These are phyloP conservation scores for Cryptosporidium andersoni DNA, from an alignment of 169 alveolate species.

Conservation along the genomic window DNA sequence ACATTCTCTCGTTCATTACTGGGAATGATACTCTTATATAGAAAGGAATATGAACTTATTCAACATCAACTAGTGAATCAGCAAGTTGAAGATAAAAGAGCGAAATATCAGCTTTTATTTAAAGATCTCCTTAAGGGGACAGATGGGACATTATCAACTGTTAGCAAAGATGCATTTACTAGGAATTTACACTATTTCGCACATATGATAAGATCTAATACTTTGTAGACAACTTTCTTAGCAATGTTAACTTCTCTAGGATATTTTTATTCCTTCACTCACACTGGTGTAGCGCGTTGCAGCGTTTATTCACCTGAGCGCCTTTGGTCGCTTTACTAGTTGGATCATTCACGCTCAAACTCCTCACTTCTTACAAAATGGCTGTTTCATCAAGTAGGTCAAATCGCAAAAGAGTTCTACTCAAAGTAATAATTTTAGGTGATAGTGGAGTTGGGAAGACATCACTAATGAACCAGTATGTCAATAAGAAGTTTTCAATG, in stretches of 20 bases:
- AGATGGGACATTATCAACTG: constrained; percentile 62
- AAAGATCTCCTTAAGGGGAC: constrained; percentile 65
- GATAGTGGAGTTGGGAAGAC: constrained; percentile 99
- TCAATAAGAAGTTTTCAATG: constrained; percentile 92
- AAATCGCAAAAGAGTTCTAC: constrained; percentile 85
- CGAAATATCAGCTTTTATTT: constrained; percentile 73
- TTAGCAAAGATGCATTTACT: constrained; percentile 67
- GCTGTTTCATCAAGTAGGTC: constrained; percentile 64
- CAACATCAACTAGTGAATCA: constrained; percentile 80
- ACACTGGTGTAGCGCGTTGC: not conserved
- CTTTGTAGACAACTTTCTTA: constrained; percentile 10
- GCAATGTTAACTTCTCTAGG: not conserved
- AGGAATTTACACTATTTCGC: constrained; percentile 68
- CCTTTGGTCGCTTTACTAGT: not conserved
- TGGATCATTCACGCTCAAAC: not conserved
- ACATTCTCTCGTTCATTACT: constrained; percentile 88
- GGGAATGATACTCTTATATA: constrained; percentile 86
- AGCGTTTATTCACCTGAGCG: not conserved
- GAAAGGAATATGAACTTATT: constrained; percentile 79
- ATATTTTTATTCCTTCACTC: not conserved
- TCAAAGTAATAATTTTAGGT: constrained; percentile 96
- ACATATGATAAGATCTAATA: constrained; percentile 55
- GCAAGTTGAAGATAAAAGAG: constrained; percentile 81
- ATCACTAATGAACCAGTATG: constrained; percentile 97
- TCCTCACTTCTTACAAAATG: not conserved